Evolutionary conservation across 2,329 filamentous ascomycete genomes (phyloP).

Genomic region (Venturia effusa): DNA sequence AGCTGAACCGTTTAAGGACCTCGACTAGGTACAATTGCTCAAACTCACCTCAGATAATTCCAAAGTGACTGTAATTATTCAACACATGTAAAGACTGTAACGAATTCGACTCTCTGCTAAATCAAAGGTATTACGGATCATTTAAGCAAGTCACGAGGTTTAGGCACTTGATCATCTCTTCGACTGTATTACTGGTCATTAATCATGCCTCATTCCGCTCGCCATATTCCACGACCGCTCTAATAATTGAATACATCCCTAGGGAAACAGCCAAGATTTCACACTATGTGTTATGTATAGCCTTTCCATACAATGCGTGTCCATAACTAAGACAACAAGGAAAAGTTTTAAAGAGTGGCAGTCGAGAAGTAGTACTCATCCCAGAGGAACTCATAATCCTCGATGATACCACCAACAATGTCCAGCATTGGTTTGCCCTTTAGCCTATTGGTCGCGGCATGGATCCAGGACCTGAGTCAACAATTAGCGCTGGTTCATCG

Average conservation of each 20-base stretch:
- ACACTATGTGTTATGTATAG: not conserved
- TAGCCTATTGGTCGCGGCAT: slow-evolving; percentile 60
- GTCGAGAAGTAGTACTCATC: slow-evolving; percentile 91
- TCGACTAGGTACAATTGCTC: no score
- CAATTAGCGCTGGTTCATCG: slow-evolving; percentile 13
- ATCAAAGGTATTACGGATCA: not conserved
- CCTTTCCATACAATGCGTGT: not conserved
- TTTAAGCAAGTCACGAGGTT: not conserved
- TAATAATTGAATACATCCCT: not conserved
- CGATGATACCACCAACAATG: slow-evolving; percentile 73
- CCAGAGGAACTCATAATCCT: slow-evolving; percentile 97
- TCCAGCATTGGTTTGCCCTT: slow-evolving; percentile 64
- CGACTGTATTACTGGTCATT: not conserved
- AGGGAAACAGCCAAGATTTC: not conserved
- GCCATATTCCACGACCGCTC: not conserved
- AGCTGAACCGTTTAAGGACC: no score
- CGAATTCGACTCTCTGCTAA: no score
- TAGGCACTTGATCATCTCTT: not conserved
- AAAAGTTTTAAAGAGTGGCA: slow-evolving; percentile 37
- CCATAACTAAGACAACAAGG: not conserved
- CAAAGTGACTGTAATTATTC: no score
- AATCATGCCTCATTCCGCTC: not conserved
- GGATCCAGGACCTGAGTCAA: slow-evolving; percentile 43
- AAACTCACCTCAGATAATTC: no score
- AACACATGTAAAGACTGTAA: no score